Evolutionary conservation across 495 filamentous ascomycete species (phyloP).

Genomic region (Penicillium simplicissimum): DNA sequence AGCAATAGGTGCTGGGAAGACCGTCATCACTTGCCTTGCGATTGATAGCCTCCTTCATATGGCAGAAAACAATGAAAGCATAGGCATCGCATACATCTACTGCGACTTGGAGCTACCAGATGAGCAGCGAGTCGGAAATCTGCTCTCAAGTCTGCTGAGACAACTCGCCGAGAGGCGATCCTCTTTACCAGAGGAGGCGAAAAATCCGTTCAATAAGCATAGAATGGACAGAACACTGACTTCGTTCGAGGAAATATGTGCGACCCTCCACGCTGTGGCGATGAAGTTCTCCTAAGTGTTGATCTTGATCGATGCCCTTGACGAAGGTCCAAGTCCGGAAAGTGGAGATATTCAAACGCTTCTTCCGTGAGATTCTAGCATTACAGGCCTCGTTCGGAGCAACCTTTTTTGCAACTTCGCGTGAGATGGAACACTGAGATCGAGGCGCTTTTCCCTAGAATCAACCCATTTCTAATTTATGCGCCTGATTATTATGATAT

Average conservation of each 20-base stretch:
- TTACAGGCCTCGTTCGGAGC: neutral
- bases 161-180: neutral
- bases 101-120: neutral
- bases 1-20: neutral
- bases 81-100: neutral
- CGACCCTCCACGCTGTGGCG: neutral
- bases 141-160: neutral
- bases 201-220: neutral
- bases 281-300: neutral
- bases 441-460: neutral
- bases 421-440: neutral
- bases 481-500: too few relatives aligned
- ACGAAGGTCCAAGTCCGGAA: neutral
- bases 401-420: neutral
- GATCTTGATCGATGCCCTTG: conserved; percentile 5
- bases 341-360: neutral
- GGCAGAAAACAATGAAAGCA: neutral
- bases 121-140: neutral
- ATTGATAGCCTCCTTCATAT: neutral
- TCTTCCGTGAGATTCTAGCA: neutral
- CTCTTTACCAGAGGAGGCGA: neutral
- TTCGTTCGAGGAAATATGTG: neutral
- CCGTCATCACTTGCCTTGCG: neutral
- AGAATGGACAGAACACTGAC: neutral
- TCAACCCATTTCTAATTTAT: neutral